Evolutionary conservation across 176 grass and related monocot species (phyloP).

Genomic region (Cenchrus purpureus): DNA sequence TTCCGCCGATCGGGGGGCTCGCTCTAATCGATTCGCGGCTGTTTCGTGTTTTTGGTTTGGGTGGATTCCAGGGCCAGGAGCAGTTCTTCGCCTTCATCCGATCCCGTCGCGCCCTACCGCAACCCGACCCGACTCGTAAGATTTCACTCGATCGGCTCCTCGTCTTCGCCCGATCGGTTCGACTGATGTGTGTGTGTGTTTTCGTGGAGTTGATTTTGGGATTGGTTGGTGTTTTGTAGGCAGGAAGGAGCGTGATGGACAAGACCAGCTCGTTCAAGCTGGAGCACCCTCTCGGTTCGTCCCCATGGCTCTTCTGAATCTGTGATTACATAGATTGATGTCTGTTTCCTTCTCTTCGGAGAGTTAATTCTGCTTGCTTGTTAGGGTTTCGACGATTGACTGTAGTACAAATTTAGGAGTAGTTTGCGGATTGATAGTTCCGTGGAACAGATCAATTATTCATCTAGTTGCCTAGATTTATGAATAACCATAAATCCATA

Average conservation of each 20-base stretch:
- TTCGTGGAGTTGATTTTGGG: not conserved
- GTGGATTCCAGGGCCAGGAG: not conserved
- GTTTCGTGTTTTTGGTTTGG: not conserved
- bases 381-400: not conserved
- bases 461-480: not conserved
- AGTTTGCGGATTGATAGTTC: not conserved
- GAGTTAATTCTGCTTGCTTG: not conserved
- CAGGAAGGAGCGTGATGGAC: conserved; percentile 61
- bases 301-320: not conserved
- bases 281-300: conserved; percentile 84
- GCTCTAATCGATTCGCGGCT: not conserved
- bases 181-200: not conserved
- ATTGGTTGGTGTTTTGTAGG: not conserved
- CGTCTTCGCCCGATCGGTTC: not conserved
- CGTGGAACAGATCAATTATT: not conserved
- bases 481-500: not conserved
- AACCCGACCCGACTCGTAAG: conserved; percentile 6
- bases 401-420: not conserved
- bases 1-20: not conserved
- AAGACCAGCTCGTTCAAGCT: conserved; percentile 89
- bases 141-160: not conserved
- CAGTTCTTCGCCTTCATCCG: not conserved
- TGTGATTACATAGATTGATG: not conserved
- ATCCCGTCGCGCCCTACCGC: not conserved
- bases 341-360: not conserved